Conservation (phyloP, 192 early-diverging fungal genomes). For the Linnemannia hyalina region DNA sequence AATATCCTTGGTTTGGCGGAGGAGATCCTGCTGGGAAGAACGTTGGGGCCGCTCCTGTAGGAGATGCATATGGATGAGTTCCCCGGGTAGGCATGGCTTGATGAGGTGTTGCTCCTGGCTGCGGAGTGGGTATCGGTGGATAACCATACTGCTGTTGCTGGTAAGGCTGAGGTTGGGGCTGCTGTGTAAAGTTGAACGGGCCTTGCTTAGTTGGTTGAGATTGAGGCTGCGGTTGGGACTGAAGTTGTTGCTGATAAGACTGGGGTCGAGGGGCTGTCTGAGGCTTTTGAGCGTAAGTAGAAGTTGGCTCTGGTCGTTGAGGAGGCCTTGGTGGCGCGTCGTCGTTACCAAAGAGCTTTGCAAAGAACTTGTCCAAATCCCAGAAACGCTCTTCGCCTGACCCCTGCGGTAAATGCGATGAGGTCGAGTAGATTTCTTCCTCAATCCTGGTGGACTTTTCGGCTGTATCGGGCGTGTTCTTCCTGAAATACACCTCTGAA, state of each 20-base stretch:
- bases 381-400: neutral
- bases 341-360: slow-evolving; percentile 19
- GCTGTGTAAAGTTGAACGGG: neutral
- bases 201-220: neutral
- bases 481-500: slow-evolving; percentile 32
- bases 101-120: neutral
- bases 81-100: neutral
- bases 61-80: neutral
- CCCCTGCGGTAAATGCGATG: neutral
- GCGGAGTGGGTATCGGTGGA: neutral
- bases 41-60: neutral
- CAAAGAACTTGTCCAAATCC: slow-evolving; percentile 51
- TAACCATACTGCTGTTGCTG: slow-evolving; percentile 20
- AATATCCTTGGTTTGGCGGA: neutral
- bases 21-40: slow-evolving; percentile 6
- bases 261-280: neutral
- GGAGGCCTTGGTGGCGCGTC: slow-evolving; percentile 7
- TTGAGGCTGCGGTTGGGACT: neutral
- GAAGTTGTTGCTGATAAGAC: neutral
- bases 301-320: slow-evolving; percentile 4
- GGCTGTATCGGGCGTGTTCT: slow-evolving; percentile 30
- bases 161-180: slow-evolving; percentile 10
- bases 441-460: slow-evolving; percentile 13
- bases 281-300: neutral
- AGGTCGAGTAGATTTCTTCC: slow-evolving; percentile 18